Percentiles rank a stretch among this genome's conserved stretches.
Conservation (phyloP, 495 filamentous ascomycete genomes). For the Aspergillus bridgeri region DNA sequence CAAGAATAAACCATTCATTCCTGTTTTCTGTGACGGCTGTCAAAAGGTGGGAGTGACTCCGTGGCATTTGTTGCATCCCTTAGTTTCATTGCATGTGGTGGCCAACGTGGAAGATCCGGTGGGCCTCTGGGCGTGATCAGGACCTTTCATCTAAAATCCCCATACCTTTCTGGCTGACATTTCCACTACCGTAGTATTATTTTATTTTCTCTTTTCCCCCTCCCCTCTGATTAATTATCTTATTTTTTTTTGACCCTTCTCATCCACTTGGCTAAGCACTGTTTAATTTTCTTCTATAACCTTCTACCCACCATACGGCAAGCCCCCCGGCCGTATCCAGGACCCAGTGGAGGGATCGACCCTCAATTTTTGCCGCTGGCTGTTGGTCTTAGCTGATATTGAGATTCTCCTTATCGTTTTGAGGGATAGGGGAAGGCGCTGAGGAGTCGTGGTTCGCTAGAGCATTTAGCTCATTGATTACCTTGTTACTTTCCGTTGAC, state of each 20-base stretch:
- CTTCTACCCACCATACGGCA: slow-evolving; percentile 19
- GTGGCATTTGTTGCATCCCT: slow-evolving; percentile 15
- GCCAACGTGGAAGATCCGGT: slow-evolving; percentile 23
- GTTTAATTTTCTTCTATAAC: slow-evolving; percentile 26
- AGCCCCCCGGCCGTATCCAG: slow-evolving; percentile 16
- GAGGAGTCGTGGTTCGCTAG: slow-evolving; percentile 8
- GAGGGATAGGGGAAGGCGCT: slow-evolving; percentile 8
- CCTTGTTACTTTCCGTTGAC: background rate
- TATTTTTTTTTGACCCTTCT: slow-evolving; percentile 7
- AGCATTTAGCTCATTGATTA: slow-evolving; percentile 1
- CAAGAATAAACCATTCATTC: slow-evolving; percentile 14
- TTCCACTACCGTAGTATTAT: slow-evolving; percentile 21
- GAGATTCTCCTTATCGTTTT: slow-evolving; percentile 16
- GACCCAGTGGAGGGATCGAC: slow-evolving; percentile 24
- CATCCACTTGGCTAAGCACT: slow-evolving; percentile 23
- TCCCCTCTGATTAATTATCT: slow-evolving; percentile 3
- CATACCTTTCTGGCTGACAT: slow-evolving; percentile 14
- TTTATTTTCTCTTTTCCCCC: slow-evolving; percentile 6
- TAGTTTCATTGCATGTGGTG: slow-evolving; percentile 9
- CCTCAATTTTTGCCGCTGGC: slow-evolving; percentile 20
- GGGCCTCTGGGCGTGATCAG: slow-evolving; percentile 21
- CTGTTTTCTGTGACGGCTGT: slow-evolving; percentile 10
- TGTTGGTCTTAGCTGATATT: slow-evolving; percentile 16
- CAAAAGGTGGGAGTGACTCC: slow-evolving; percentile 10
- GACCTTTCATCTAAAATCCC: slow-evolving; percentile 14